Conservation (phyloP, 169 alveolate species). For the Cryptosporidium ubiquitum region DNA sequence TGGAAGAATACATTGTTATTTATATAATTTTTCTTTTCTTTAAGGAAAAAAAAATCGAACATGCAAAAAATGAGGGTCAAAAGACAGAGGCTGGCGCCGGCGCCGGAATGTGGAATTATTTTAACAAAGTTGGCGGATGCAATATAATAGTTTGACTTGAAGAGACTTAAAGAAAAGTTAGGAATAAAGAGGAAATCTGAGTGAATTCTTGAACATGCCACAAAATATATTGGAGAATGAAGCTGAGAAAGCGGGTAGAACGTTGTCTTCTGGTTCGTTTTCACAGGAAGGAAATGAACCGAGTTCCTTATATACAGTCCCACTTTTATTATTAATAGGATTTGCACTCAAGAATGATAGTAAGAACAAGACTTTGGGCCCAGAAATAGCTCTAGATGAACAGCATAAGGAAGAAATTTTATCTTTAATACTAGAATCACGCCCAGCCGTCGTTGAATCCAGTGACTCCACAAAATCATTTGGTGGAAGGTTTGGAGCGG, state of each 20-base stretch:
- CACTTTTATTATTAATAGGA: slow-evolving; percentile 18
- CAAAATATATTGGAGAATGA: slow-evolving; percentile 2
- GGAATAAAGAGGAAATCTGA: background rate
- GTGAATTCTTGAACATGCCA: background rate
- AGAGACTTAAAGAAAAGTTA: background rate
- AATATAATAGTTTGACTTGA: background rate
- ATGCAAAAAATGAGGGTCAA: background rate
- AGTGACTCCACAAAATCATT: slow-evolving; percentile 20
- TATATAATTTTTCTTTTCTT: background rate
- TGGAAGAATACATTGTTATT: background rate
- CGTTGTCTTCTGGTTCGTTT: background rate
- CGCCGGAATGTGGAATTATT: background rate
- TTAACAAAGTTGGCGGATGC: slow-evolving; percentile 3
- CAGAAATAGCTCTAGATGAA: slow-evolving; percentile 3
- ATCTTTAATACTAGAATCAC: slow-evolving; percentile 21
- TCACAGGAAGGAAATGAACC: background rate
- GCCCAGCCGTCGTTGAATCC: slow-evolving; percentile 22
- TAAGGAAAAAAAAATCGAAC: background rate
- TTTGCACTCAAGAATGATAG: background rate
- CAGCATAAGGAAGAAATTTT: background rate
- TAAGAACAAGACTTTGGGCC: background rate
- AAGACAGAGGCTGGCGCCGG: background rate
- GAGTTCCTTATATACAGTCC: slow-evolving; percentile 1
- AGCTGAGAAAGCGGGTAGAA: background rate
- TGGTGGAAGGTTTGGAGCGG: slow-evolving; percentile 53